These are phyloP conservation scores for Eucalyptus dawsonii DNA, from an alignment of 345 rosid genomes.

Conservation along the genomic window DNA sequence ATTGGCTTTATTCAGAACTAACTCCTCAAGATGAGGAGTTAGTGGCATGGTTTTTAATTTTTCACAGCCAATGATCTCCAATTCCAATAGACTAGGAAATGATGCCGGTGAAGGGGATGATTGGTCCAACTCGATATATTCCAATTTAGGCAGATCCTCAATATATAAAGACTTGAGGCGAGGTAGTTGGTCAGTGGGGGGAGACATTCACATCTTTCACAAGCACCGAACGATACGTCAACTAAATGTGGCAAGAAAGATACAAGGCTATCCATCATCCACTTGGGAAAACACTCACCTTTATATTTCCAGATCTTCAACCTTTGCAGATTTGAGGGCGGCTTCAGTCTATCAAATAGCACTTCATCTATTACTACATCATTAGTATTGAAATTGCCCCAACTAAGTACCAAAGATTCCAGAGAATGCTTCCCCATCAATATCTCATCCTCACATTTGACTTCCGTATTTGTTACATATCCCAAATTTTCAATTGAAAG, in stretches of 20 bases:
- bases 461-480: background rate
- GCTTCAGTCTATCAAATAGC: background rate
- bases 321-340: background rate
- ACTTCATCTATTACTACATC: background rate
- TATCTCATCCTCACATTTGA: background rate
- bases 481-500: background rate
- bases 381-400: rapidly evolving
- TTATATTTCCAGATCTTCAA: too few species aligned
- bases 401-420: rapidly evolving
- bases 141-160: background rate
- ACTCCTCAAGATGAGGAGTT: background rate
- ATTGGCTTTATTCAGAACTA: rapidly evolving
- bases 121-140: background rate
- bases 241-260: background rate
- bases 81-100: background rate
- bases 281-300: background rate
- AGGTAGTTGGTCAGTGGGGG: constrained; percentile 1
- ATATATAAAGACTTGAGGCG: background rate
- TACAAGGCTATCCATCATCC: background rate
- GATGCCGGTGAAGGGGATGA: background rate
- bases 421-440: background rate
- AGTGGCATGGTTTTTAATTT: background rate
- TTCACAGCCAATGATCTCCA: rapidly evolving
- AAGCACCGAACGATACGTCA: background rate
- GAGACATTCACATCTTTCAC: constrained; percentile 2